phyloP scores from a whole-genome alignment of 768 basidiomycete genomes.

The Naganishia kalamii region DNA sequence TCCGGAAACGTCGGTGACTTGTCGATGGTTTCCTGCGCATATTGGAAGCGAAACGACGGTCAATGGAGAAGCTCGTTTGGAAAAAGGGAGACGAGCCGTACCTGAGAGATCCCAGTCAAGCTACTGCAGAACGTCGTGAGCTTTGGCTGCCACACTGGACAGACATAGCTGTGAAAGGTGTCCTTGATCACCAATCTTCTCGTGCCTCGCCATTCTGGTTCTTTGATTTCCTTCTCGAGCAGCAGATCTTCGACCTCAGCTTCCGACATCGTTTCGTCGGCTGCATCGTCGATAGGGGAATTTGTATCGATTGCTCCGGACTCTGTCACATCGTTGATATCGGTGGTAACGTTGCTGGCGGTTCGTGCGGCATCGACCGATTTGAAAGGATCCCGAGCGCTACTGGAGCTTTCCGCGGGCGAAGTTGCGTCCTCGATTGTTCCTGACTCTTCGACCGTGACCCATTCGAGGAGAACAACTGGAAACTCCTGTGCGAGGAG shows the following conservation, averaged over 20 bases:
- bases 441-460: not conserved
- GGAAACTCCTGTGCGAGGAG: conserved; percentile 72
- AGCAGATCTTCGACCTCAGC: not conserved
- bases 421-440: not conserved
- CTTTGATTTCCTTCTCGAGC: not conserved
- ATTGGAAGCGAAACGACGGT: not conserved
- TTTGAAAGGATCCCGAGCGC: no score
- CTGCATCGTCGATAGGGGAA: conserved; percentile 46
- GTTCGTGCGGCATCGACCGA: no score
- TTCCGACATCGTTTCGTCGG: not conserved
- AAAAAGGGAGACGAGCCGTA: conserved; percentile 46
- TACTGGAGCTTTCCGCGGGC: not conserved
- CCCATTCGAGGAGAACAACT: conserved; percentile 78
- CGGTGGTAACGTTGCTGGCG: no score
- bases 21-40: conserved; percentile 69
- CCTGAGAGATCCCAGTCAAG: conserved; percentile 89
- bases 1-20: conserved; percentile 66
- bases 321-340: no score
- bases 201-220: not conserved
- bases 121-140: conserved; percentile 76
- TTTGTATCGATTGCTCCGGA: no score
- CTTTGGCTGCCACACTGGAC: conserved; percentile 75
- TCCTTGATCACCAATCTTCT: conserved; percentile 51
- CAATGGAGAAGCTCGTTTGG: not conserved
- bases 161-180: conserved; percentile 82